phyloP scores from a whole-genome alignment of 139 green algal species.

The Chlorella sp. region DNA sequence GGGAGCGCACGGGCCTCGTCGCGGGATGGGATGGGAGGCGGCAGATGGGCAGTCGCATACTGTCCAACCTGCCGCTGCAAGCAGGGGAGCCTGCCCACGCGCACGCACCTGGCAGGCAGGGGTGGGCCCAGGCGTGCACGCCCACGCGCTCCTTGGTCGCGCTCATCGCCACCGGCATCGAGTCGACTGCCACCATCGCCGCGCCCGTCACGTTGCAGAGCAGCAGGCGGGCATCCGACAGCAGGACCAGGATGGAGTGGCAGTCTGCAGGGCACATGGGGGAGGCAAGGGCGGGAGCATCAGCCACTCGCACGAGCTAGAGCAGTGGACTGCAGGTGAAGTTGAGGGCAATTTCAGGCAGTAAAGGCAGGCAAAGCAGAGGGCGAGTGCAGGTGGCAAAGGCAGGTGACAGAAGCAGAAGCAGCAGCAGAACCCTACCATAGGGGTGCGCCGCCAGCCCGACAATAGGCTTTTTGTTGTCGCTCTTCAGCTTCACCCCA shows the following conservation, averaged over 20 bases:
- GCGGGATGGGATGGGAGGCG: too few species aligned
- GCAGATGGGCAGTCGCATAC: too few species aligned
- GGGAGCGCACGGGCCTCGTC: too few species aligned
- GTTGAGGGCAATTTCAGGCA: too few species aligned
- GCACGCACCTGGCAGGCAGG: conserved; percentile 17
- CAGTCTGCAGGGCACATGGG: conserved; percentile 21
- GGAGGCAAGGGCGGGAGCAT: background rate
- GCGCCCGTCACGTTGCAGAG: conserved; percentile 26
- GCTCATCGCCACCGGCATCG: conserved; percentile 17
- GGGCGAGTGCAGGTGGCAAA: too few species aligned
- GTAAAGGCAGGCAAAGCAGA: too few species aligned
- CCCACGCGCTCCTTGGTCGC: conserved; percentile 18
- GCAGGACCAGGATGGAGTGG: conserved; percentile 22
- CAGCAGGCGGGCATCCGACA: conserved; percentile 25
- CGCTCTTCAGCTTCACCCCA: conserved; percentile 42
- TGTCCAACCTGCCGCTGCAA: too few species aligned
- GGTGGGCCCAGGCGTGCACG: conserved; percentile 27
- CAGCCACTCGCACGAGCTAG: background rate
- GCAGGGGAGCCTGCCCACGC: too few species aligned
- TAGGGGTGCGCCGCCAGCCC: conserved; percentile 26
- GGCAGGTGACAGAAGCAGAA: too few species aligned
- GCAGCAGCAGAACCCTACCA: too few species aligned
- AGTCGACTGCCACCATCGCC: background rate
- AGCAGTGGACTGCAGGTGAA: background rate
- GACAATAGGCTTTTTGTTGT: conserved; percentile 48